Evolutionary conservation across 2,329 filamentous ascomycete genomes (phyloP), one percentile per base, ranked within the genome.

Genomic region (Epichloe aotearoae): DNA sequence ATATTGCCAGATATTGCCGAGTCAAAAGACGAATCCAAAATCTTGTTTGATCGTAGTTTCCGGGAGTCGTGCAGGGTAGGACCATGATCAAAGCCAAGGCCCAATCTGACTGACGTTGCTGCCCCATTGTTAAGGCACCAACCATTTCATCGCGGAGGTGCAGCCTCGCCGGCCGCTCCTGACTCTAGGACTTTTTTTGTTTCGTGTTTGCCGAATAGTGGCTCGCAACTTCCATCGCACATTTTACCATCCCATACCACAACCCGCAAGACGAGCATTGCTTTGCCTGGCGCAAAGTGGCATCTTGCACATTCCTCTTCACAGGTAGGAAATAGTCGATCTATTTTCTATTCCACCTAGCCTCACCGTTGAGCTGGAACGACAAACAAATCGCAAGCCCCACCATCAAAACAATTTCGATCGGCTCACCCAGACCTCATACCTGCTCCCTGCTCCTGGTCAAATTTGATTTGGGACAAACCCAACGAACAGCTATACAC

Each of bases 281-380:
- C 59, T 59, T 68, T 69, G 66, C 67, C 67, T 68, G 67, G 67
- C 55, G 67, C 67, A 69, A 66, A 63, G 60, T 65, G 59, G 56
- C 51, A 54, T 45, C n/a, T 48, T 45, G 33, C 51, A 54, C 50
- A 51, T 42, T 38, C 49, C 49, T 46, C 40, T 42, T 42, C 55
- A 52, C 45, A 49, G 53, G 58, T 63, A 57, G 59, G 61, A 62
- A 51, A 42, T 57, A 61, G 56, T 62, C 55, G 54, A 62, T 53
- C 55, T 57, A 57, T 53, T 47, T 46, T 47, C 49, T 43, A 49
- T 53, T 54, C 54, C 51, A 56, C 55, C 51, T 55, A 54, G 8
- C 30, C 36, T 26, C 14, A 33, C 23, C 34, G 5, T 20, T 23
- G 19, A n/a, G 11, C 15, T 23, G 17, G n/a, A 11, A 34, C n/a